Evolutionary conservation across 1,284 basidiomycete genomes (phyloP).

Genomic region (Kwoniella shivajii): DNA sequence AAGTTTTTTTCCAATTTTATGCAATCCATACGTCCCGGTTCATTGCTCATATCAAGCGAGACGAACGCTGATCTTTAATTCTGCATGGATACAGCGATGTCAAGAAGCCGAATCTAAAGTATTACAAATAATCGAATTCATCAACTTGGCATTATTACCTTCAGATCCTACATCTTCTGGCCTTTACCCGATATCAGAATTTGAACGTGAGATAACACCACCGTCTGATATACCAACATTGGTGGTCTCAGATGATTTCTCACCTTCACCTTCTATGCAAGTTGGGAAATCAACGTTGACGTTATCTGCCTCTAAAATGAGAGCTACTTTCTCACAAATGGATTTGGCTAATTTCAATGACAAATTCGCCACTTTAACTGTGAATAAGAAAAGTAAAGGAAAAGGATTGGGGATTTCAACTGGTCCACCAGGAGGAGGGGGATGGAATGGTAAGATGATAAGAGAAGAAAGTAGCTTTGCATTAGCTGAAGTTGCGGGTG

Average conservation of each 20-base stretch:
- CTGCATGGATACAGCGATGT: slow-evolving; percentile 27
- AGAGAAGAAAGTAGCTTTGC: slow-evolving; percentile 40
- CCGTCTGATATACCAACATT: slow-evolving; percentile 15
- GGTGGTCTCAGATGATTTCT: slow-evolving; percentile 28
- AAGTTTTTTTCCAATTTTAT: no score
- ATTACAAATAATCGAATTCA: slow-evolving; percentile 45
- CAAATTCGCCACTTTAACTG: slow-evolving; percentile 31
- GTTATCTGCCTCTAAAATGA: slow-evolving; percentile 32
- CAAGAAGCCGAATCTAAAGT: slow-evolving; percentile 46
- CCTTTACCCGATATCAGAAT: background rate
- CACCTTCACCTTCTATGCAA: slow-evolving; percentile 7
- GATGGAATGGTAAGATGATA: slow-evolving; percentile 26
- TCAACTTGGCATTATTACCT: slow-evolving; percentile 34
- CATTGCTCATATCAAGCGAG: no score
- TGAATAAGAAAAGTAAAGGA: slow-evolving; percentile 8
- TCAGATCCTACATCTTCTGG: slow-evolving; percentile 4
- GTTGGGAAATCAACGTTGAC: slow-evolving; percentile 27
- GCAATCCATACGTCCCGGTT: no score
- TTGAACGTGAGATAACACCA: background rate
- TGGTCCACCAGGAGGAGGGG: slow-evolving; percentile 10
- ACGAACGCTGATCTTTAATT: background rate
- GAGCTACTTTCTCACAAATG: slow-evolving; percentile 36
- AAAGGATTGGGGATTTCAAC: slow-evolving; percentile 9
- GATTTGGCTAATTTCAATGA: slow-evolving; percentile 35
- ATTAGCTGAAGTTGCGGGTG: slow-evolving; percentile 28